Conservation (phyloP, 2,329 filamentous ascomycete species). For the Xylaria arbuscula region DNA sequence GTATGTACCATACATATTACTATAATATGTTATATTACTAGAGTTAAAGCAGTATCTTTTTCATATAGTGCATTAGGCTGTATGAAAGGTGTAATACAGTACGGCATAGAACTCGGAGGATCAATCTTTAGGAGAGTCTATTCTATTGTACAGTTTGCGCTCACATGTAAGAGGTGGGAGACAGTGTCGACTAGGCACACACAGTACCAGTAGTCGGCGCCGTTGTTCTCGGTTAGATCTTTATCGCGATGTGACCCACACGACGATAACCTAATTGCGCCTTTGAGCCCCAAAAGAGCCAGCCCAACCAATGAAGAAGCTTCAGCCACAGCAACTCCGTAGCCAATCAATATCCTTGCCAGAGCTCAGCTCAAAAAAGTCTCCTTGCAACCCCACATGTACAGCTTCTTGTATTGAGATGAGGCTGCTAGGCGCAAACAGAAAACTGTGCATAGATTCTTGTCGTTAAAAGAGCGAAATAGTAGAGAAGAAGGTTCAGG, state of each 20-base stretch:
- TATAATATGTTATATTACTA: no score
- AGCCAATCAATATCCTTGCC: slow-evolving; percentile 29
- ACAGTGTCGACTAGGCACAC: no score
- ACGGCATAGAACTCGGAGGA: no score
- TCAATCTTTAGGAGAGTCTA: no score
- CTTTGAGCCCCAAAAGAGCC: slow-evolving; percentile 3
- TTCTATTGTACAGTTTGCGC: no score
- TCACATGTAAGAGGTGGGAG: no score
- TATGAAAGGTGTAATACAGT: no score
- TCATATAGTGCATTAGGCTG: no score
- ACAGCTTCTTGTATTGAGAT: slow-evolving; percentile 11
- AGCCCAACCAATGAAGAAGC: slow-evolving; percentile 36
- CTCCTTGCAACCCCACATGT: slow-evolving; percentile 36
- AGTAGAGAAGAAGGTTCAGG: neutral
- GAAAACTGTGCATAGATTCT: slow-evolving; percentile 7
- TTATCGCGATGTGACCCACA: neutral
- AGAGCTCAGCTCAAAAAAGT: slow-evolving; percentile 42
- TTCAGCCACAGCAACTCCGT: slow-evolving; percentile 34
- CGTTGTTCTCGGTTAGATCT: neutral
- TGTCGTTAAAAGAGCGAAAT: neutral
- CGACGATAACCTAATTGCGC: slow-evolving; percentile 1
- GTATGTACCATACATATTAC: no score
- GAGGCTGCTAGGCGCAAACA: slow-evolving; percentile 2
- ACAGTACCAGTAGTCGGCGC: no score
- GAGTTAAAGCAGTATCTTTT: no score